These are phyloP conservation scores for Termitomyces sp. DNA, from an alignment of 768 basidiomycete species.

Conservation along the genomic window DNA sequence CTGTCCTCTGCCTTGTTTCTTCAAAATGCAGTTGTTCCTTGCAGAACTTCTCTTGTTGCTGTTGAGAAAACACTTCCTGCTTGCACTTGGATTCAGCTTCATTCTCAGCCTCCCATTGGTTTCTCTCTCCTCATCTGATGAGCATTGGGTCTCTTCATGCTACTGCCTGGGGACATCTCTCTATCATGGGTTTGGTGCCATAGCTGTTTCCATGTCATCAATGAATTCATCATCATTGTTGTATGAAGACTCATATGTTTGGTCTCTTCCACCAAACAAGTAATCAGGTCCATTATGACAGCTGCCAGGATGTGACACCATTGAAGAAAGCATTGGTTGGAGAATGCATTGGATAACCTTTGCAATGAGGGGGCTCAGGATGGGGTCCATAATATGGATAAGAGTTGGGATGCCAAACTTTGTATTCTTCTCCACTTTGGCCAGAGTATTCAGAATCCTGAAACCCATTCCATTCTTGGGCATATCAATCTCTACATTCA, in stretches of 20 bases:
- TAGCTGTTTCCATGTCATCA: constrained; percentile 11
- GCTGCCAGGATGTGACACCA: constrained; percentile 13
- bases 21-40: constrained; percentile 62
- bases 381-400: constrained; percentile 8
- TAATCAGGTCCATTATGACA: constrained; percentile 12
- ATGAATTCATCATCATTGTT: constrained; percentile 17
- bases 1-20: constrained; percentile 45
- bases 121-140: constrained; percentile 5
- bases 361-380: constrained; percentile 12
- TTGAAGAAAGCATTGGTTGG: too few species aligned
- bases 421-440: constrained; percentile 7
- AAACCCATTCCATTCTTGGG: constrained; percentile 4
- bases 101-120: constrained; percentile 12
- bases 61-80: constrained; percentile 56
- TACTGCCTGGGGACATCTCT: background rate
- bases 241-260: constrained; percentile 9
- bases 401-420: constrained; percentile 3
- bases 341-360: constrained; percentile 7
- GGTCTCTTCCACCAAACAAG: constrained; percentile 17
- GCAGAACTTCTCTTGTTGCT: constrained; percentile 66
- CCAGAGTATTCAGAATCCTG: constrained; percentile 10
- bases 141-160: background rate
- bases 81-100: constrained; percentile 60
- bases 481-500: constrained; percentile 4
- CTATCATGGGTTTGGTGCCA: constrained; percentile 1